These are phyloP conservation scores for Grigorovia transvaalensis DNA, from an alignment of 805 yeast genomes.

Conservation along the genomic window DNA sequence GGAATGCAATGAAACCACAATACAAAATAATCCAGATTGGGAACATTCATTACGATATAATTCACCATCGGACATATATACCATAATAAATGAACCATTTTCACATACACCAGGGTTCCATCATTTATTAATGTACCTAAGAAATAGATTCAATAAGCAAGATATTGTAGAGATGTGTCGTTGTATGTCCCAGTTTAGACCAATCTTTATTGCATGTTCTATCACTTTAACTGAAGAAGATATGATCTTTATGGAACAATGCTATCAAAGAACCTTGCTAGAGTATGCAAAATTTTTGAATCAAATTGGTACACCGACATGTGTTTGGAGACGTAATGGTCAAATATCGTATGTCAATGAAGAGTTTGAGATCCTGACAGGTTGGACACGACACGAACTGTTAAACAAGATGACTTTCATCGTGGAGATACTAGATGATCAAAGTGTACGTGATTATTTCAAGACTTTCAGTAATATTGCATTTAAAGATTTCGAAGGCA, in stretches of 20 bases:
- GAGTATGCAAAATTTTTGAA: conserved; percentile 81
- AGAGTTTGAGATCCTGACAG: conserved; percentile 83
- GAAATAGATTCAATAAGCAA: conserved; percentile 55
- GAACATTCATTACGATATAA: conserved; percentile 33
- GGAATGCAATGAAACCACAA: conserved; percentile 18
- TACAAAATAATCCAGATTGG: conserved; percentile 21
- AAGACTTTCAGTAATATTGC: conserved; percentile 76
- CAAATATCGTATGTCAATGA: conserved; percentile 93
- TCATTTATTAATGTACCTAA: conserved; percentile 61
- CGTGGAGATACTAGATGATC: conserved; percentile 76
- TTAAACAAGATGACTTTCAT: conserved; percentile 60
- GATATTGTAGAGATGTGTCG: conserved; percentile 75
- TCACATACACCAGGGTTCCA: conserved; percentile 89
- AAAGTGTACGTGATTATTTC: conserved; percentile 79
- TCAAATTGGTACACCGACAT: conserved; percentile 85
- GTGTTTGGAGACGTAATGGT: conserved; percentile 93
- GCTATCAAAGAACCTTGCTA: conserved; percentile 82
- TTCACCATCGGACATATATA: conserved; percentile 74
- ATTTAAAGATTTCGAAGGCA: conserved; percentile 82
- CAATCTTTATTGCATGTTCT: conserved; percentile 87
- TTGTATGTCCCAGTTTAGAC: conserved; percentile 82
- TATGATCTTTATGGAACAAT: conserved; percentile 88
- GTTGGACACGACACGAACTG: conserved; percentile 71
- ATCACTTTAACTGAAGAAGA: conserved; percentile 84
- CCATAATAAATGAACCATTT: conserved; percentile 63